Conservation (phyloP, 176 grass and related monocot species). For the Alloteropsis semialata region DNA sequence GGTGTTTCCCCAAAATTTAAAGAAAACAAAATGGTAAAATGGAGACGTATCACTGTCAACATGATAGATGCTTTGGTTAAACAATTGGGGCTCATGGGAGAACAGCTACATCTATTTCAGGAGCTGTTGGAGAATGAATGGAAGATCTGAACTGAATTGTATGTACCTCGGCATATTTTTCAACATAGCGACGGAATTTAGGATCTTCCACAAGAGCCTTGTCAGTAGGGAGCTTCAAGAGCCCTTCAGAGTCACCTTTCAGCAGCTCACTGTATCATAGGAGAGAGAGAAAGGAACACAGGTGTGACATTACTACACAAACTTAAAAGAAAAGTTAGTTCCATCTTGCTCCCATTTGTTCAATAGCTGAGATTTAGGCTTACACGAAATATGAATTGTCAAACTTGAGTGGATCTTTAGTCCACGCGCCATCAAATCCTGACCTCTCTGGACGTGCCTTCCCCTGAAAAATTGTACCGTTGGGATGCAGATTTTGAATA, state of each 20-base stretch:
- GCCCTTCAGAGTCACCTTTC: conserved; percentile 41
- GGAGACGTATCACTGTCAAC: background rate
- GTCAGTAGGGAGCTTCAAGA: conserved; percentile 67
- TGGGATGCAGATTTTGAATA: too few relatives aligned
- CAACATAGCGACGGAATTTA: conserved; percentile 38
- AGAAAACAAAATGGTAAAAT: too few relatives aligned
- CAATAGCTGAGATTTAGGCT: background rate
- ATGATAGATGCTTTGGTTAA: background rate
- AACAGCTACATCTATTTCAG: background rate
- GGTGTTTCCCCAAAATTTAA: too few relatives aligned
- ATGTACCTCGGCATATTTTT: conserved; percentile 54
- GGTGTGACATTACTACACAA: background rate
- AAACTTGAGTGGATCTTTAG: conserved; percentile 64
- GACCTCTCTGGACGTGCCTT: conserved; percentile 50
- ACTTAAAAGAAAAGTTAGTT: background rate
- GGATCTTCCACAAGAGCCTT: conserved; percentile 50
- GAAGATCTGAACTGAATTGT: background rate
- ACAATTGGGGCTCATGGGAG: background rate
- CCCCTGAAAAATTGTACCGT: conserved; percentile 28
- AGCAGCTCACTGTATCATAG: conserved; percentile 49
- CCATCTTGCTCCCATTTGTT: background rate
- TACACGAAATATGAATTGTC: conserved; percentile 65
- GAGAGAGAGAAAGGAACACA: background rate
- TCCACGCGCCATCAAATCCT: conserved; percentile 64
- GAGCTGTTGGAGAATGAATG: background rate